Evolutionary conservation across 2,329 filamentous ascomycete genomes (phyloP), one percentile per base, ranked within the genome.

Genomic region (Alternaria ethzedia): DNA sequence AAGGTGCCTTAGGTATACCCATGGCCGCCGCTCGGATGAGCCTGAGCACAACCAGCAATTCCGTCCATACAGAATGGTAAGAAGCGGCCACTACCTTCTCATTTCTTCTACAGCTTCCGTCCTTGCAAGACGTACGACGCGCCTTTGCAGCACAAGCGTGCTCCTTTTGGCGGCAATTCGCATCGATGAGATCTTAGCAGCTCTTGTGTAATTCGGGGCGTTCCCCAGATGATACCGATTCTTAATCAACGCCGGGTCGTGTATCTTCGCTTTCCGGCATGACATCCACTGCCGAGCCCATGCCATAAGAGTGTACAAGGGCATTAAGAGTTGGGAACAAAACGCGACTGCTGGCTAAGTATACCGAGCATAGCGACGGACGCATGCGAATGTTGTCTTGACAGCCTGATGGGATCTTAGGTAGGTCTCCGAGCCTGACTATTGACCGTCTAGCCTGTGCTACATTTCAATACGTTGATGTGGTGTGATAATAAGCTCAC

Each of bases 401-500:
- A 36, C 28, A 30, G 28, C 30, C 21, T 17, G 13, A n/a, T 11
- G 11, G 8, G 20, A 30, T 36, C 49, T 36, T 2, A 15, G 12
- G 15, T 17, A 26, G 17, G 41, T 26, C 26, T 15, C 9, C 9
- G 43, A 47, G 28, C 23, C 57, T 57, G 21, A 25, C 21, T 45
- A 23, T 8, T 11, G 26, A 30, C 21, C 17, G 25, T 23, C 32
- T 12, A 52, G 26, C 28, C n/a, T 55, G 43, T 28, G 13, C 47
- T 49, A 51, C 59, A 30, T 32, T 30, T 59, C 41, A 58, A 54
- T 32, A 41, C 28, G 13, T 20, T 59, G 3, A 55, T 58, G 55
- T 30, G n/a, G 44, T 61, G 50, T 26, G n/a, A 46, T 54, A 21
- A 36, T 43, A 56, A 59, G 54, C 43, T 52, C 59, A 45, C 25